Percentiles rank a stretch among this genome's conserved stretches.
Conservation (phyloP, 345 rosid species). For the Durio zibethinus region DNA sequence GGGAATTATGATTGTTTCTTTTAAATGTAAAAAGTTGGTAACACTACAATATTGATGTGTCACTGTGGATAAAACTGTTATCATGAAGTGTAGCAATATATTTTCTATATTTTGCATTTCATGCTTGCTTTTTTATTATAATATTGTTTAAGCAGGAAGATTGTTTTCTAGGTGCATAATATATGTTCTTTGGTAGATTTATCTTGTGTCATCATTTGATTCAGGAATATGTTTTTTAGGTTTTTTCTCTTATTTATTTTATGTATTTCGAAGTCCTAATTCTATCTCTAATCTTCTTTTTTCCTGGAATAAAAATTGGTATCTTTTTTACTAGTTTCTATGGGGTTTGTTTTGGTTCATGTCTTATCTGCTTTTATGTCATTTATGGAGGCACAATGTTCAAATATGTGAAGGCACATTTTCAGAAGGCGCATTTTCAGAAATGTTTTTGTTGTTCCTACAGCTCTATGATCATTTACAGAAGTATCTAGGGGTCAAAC, state of each 20-base stretch:
- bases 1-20: neutral
- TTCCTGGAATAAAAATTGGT: neutral
- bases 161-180: neutral
- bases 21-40: neutral
- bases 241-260: neutral
- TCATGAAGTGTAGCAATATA: neutral
- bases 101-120: neutral
- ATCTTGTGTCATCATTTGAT: conserved; percentile 1
- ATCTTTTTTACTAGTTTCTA: neutral
- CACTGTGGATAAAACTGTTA: neutral
- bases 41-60: neutral
- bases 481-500: conserved; percentile 76
- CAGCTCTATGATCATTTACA: conserved; percentile 73
- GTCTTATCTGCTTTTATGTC: neutral
- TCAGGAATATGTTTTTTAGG: neutral
- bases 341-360: neutral
- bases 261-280: neutral
- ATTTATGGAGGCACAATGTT: too few relatives aligned
- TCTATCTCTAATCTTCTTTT: neutral
- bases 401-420: neutral
- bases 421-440: conserved; percentile 1
- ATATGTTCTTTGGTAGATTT: neutral
- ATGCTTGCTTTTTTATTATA: neutral
- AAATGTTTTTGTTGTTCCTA: conserved; percentile 18
- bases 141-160: neutral